A percentile compares a stretch with the other conserved stretches of the same genome.
Evolutionary conservation across 2,329 filamentous ascomycete species (phyloP).

Genomic region (Dothideomycetes sp.): DNA sequence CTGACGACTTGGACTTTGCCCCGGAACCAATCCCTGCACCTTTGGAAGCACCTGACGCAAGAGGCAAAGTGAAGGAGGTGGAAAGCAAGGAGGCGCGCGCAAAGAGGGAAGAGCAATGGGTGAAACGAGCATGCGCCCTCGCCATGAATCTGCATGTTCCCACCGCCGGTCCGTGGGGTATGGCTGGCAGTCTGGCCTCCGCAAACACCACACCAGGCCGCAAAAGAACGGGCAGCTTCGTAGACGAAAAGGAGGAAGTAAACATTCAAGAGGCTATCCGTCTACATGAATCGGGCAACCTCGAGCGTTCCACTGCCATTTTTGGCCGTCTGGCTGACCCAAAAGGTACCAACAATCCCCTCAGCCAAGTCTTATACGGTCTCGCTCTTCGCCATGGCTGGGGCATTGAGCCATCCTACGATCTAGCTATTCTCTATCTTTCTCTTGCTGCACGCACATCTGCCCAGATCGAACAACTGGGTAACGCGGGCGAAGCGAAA

Average conservation of each 20-base stretch:
- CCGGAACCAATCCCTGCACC: constrained; percentile 52
- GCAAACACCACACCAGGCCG: constrained; percentile 15
- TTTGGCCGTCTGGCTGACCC: constrained; percentile 79
- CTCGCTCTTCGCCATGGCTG: constrained; percentile 89
- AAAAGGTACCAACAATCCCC: constrained; percentile 74
- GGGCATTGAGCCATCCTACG: constrained; percentile 67
- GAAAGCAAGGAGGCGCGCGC: constrained; percentile 5
- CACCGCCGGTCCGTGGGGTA: background rate
- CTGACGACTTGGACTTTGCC: constrained; percentile 69
- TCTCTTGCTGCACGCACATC: constrained; percentile 84
- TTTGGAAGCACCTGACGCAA: constrained; percentile 7
- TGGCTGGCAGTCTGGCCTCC: constrained; percentile 19
- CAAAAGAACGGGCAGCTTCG: constrained; percentile 17
- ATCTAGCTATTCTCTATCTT: constrained; percentile 70
- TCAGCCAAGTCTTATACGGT: constrained; percentile 92
- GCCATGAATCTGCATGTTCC: constrained; percentile 39
- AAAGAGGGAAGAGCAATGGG: constrained; percentile 68
- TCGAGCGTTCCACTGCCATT: constrained; percentile 69
- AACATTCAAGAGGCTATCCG: constrained; percentile 94
- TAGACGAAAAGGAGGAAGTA: constrained; percentile 28
- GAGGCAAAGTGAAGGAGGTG: constrained; percentile 6
- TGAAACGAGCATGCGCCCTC: constrained; percentile 82
- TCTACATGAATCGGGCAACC: constrained; percentile 74
- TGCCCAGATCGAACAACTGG: constrained; percentile 77
- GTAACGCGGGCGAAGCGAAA: constrained; percentile 87